A percentile compares a stretch with the other conserved stretches of the same genome.
These are phyloP conservation scores for Boletus hoseneyae DNA, from an alignment of 1,284 basidiomycete genomes.

Conservation along the genomic window DNA sequence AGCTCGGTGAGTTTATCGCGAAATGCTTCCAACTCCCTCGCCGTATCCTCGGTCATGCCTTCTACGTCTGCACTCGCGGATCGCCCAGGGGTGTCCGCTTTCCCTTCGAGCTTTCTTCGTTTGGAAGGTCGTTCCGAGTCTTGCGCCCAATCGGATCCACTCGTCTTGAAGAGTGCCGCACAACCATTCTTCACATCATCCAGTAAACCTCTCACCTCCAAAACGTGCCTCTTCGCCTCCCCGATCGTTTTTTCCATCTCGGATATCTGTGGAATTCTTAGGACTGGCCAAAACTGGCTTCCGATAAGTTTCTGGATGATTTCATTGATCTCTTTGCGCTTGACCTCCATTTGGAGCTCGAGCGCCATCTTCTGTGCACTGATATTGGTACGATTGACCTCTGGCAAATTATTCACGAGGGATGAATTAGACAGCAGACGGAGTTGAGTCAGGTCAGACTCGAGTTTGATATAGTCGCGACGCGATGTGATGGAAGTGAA, in stretches of 20 bases:
- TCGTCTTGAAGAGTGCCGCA: constrained; percentile 24
- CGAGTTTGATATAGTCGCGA: constrained; percentile 29
- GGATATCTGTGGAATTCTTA: constrained; percentile 25
- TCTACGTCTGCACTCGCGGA: constrained; percentile 15
- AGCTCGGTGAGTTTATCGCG: constrained; percentile 39
- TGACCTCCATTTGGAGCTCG: constrained; percentile 23
- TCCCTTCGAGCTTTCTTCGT: constrained; percentile 36
- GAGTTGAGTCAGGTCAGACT: constrained; percentile 29
- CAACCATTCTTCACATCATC: constrained; percentile 25
- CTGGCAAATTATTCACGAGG: constrained; percentile 13
- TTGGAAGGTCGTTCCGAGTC: constrained; percentile 35
- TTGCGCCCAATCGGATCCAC: constrained; percentile 8
- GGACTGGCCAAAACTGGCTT: constrained; percentile 30
- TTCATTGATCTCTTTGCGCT: constrained; percentile 32
- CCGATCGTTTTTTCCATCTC: constrained; percentile 25
- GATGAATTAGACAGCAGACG: constrained; percentile 20
- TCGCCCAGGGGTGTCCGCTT: not conserved
- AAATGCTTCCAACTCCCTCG: constrained; percentile 36
- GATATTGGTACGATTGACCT: constrained; percentile 17
- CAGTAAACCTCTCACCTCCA: constrained; percentile 25
- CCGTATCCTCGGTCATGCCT: constrained; percentile 7
- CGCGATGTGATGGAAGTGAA: constrained; percentile 31
- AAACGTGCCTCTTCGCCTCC: constrained; percentile 28
- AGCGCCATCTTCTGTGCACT: constrained; percentile 18
- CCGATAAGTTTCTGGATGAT: constrained; percentile 24